Percentiles rank a stretch among this genome's conserved stretches.
Conservation (phyloP, 352 stramenopile genomes). For the Peronospora farinosa region DNA sequence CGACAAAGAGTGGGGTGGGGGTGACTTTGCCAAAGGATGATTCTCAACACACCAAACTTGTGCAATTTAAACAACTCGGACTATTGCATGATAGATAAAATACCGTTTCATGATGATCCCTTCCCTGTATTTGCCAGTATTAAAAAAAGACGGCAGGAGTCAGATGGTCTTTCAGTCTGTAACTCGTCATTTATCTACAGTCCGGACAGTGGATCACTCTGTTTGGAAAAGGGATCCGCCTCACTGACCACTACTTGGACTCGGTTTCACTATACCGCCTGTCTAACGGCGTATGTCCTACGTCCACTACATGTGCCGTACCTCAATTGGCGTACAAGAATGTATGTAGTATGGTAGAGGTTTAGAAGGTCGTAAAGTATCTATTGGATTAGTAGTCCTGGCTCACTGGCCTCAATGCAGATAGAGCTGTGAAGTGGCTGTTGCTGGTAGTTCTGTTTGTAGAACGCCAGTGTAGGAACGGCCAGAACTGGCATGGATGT, state of each 20-base stretch:
- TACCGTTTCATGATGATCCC: conserved; percentile 7
- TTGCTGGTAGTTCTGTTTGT: conserved; percentile 5
- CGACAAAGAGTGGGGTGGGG: conserved; percentile 7
- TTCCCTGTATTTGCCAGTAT: not conserved
- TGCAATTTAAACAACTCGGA: too few species aligned
- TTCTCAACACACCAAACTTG: too few species aligned
- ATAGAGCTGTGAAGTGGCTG: conserved; percentile 9
- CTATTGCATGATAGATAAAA: not conserved
- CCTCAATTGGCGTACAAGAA: too few species aligned
- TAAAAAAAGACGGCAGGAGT: not conserved
- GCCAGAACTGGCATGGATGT: conserved; percentile 3
- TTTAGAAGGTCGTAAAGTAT: too few species aligned
- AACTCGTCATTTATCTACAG: not conserved
- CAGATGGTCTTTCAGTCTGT: not conserved
- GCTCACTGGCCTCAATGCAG: conserved; percentile 16
- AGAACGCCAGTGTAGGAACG: conserved; percentile 8
- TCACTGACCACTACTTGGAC: conserved; percentile 7
- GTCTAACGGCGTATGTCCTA: conserved; percentile 18
- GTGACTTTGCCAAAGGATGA: too few species aligned
- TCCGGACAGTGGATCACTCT: conserved; percentile 7
- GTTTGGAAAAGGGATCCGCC: conserved; percentile 14
- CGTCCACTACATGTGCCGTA: not conserved
- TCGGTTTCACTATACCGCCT: conserved; percentile 23
- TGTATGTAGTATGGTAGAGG: too few species aligned
- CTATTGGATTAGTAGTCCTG: not conserved